Percentiles rank a stretch among this genome's conserved stretches.
Evolutionary conservation across 2,329 filamentous ascomycete species (phyloP).

Genomic region (Neoscytalidium dimidiatum): DNA sequence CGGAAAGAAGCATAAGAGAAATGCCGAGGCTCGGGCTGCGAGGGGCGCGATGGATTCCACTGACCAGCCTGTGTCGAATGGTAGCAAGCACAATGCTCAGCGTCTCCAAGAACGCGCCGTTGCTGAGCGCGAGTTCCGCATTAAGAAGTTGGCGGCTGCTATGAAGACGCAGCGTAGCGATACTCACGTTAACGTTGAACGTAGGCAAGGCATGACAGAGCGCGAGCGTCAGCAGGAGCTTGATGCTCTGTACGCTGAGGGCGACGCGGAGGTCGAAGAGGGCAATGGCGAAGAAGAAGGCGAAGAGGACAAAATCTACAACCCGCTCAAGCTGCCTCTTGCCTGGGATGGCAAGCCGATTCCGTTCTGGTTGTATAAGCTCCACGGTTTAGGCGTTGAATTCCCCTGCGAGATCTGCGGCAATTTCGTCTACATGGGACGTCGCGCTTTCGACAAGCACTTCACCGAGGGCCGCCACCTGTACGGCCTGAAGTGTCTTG

Average conservation of each 20-base stretch:
- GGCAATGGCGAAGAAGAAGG: slow-evolving; percentile 67
- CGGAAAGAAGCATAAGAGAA: slow-evolving; percentile 91
- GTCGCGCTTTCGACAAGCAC: slow-evolving; percentile 95
- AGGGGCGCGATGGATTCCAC: slow-evolving; percentile 22
- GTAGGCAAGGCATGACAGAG: slow-evolving; percentile 96
- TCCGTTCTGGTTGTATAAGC: slow-evolving; percentile 89
- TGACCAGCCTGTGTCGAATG: slow-evolving; percentile 13
- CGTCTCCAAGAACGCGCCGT: slow-evolving; percentile 82
- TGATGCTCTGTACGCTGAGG: slow-evolving; percentile 76
- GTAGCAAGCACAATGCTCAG: slow-evolving; percentile 11
- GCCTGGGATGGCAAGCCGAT: slow-evolving; percentile 99
- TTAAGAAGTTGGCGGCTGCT: slow-evolving; percentile 75
- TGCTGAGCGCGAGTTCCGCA: slow-evolving; percentile 82
- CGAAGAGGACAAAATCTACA: slow-evolving; percentile 83
- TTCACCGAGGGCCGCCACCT: slow-evolving; percentile 94
- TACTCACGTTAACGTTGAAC: slow-evolving; percentile 91
- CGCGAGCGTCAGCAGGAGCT: slow-evolving; percentile 92
- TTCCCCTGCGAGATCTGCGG: slow-evolving; percentile 88
- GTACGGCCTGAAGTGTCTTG: slow-evolving; percentile 89
- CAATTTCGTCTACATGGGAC: slow-evolving; percentile 98
- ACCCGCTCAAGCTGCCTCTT: slow-evolving; percentile 90
- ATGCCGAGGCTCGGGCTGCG: slow-evolving; percentile 62
- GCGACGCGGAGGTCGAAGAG: slow-evolving; percentile 48
- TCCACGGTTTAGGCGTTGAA: slow-evolving; percentile 92
- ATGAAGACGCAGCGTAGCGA: slow-evolving; percentile 88